These are phyloP conservation scores for Malassezia vespertilionis DNA, from an alignment of 1,284 basidiomycete species.

Conservation along the genomic window DNA sequence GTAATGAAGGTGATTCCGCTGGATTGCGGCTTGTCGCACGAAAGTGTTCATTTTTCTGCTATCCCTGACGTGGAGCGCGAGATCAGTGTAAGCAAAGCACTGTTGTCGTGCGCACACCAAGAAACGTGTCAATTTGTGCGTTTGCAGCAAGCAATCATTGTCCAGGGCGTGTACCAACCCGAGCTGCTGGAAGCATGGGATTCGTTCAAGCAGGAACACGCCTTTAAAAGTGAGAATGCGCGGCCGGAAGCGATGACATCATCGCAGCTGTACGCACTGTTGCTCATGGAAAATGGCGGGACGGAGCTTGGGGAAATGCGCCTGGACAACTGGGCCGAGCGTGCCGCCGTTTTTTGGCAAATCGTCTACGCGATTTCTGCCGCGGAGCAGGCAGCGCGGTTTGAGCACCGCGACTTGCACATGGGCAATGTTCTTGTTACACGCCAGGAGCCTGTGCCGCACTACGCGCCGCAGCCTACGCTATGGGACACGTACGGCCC, in stretches of 20 bases:
- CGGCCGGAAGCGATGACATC: constrained; percentile 66
- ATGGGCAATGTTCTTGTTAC: constrained; percentile 87
- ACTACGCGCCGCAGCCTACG: neutral
- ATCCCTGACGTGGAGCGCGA: constrained; percentile 71
- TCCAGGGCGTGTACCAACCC: constrained; percentile 70
- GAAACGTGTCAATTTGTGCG: constrained; percentile 66
- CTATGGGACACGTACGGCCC: constrained; percentile 44
- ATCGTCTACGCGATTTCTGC: constrained; percentile 63
- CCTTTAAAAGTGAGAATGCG: constrained; percentile 63
- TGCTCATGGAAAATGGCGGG: constrained; percentile 78
- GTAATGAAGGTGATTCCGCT: constrained; percentile 8
- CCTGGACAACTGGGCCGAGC: constrained; percentile 72
- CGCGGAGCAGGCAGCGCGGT: constrained; percentile 66
- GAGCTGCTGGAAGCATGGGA: constrained; percentile 75
- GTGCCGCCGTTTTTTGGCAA: constrained; percentile 81
- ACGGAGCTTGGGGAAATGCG: constrained; percentile 72
- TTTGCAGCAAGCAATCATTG: constrained; percentile 68
- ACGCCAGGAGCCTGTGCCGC: neutral
- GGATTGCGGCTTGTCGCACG: neutral
- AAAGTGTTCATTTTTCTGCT: constrained; percentile 51
- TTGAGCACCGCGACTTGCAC: constrained; percentile 96
- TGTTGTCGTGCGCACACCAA: constrained; percentile 54
- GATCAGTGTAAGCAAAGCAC: constrained; percentile 68
- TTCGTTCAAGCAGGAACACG: constrained; percentile 57
- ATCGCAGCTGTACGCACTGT: constrained; percentile 71